Percentiles rank a stretch among this genome's conserved stretches.
Evolutionary conservation across 192 early-diverging fungal species (phyloP).

Genomic region (Pecoramyces ruminantium): DNA sequence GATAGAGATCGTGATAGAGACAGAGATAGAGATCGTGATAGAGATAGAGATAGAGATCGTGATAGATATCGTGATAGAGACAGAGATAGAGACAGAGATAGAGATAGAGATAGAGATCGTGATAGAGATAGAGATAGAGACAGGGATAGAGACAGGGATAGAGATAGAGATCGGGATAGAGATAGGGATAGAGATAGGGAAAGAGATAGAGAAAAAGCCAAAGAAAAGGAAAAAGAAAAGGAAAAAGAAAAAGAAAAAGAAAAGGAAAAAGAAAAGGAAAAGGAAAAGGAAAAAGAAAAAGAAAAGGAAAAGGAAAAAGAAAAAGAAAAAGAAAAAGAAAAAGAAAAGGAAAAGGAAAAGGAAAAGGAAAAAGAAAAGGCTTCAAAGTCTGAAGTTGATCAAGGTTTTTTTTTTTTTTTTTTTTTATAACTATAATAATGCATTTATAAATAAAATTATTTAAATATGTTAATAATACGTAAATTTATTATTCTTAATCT

Average conservation of each 20-base stretch:
- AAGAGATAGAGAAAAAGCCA: not conserved
- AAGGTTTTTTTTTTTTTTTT: too few species aligned
- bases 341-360: too few species aligned
- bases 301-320: too few species aligned
- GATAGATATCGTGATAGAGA: not conserved
- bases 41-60: not conserved
- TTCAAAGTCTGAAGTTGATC: too few species aligned
- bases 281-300: too few species aligned
- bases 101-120: not conserved
- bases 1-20: not conserved
- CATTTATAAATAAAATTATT: too few species aligned
- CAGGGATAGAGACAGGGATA: not conserved
- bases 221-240: not conserved
- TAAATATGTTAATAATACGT: too few species aligned
- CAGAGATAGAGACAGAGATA: not conserved
- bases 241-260: not conserved
- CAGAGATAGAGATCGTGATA: not conserved
- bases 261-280: too few species aligned
- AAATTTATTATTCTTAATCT: too few species aligned
- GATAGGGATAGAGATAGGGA: not conserved
- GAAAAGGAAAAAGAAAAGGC: too few species aligned
- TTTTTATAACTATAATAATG: too few species aligned
- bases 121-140: not conserved
- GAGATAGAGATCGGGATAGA: not conserved
- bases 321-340: too few species aligned